Percentiles rank a stretch among this genome's conserved stretches.
Conservation (phyloP, 148 eudicot genomes). For the Rheum nobile region DNA sequence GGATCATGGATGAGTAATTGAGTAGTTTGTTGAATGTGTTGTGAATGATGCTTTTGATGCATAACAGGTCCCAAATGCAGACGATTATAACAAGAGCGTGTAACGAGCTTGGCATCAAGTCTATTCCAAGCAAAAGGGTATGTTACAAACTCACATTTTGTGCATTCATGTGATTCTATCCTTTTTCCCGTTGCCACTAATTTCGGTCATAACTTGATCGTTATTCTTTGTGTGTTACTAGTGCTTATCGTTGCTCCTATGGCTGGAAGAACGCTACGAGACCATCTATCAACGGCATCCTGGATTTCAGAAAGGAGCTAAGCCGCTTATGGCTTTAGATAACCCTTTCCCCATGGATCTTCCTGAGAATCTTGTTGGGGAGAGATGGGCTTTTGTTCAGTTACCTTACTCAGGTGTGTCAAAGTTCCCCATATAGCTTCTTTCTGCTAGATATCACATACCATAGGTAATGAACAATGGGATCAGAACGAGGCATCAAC, state of each 20-base stretch:
- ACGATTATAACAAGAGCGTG: constrained; percentile 92
- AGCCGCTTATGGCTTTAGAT: constrained; percentile 78
- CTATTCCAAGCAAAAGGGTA: constrained; percentile 89
- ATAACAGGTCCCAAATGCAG: constrained; percentile 83
- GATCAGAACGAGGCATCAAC: too few relatives aligned
- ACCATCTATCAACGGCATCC: constrained; percentile 84
- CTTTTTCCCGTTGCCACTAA: neutral
- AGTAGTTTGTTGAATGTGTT: neutral
- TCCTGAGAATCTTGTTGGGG: constrained; percentile 86
- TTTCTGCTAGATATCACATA: neutral
- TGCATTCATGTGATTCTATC: neutral
- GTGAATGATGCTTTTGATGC: neutral
- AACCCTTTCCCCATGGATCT: constrained; percentile 95
- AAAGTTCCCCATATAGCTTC: neutral
- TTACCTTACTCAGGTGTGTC: constrained; percentile 72
- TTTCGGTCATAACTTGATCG: neutral
- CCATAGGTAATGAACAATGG: too few relatives aligned
- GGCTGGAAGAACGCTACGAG: constrained; percentile 93
- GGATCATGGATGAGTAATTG: neutral
- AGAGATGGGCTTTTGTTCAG: constrained; percentile 97
- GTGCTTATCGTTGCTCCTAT: constrained; percentile 76
- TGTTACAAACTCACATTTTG: neutral
- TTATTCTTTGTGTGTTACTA: constrained; percentile 20
- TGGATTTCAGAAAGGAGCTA: constrained; percentile 88
- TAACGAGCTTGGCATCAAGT: constrained; percentile 71